These are phyloP conservation scores for Vicia sativa DNA, from an alignment of 306 rosid genomes.

Conservation along the genomic window DNA sequence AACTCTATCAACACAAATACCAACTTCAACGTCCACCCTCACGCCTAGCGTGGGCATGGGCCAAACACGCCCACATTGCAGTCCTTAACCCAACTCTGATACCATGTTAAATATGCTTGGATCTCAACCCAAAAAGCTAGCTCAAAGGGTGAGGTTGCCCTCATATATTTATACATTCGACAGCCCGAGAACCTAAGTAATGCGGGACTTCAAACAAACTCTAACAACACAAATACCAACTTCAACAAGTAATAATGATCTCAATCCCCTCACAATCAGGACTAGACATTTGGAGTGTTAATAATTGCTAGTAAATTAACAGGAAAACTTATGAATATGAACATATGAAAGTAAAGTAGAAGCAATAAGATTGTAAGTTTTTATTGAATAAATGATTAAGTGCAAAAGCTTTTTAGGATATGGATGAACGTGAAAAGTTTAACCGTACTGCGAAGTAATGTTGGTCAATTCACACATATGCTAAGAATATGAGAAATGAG, in stretches of 20 bases:
- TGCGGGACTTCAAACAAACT: too few relatives aligned
- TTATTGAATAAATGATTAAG: neutral
- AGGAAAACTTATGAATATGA: conserved; percentile 8
- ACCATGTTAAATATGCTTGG: too few relatives aligned
- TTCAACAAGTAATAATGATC: neutral
- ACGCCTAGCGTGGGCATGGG: too few relatives aligned
- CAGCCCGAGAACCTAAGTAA: too few relatives aligned
- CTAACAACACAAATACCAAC: too few relatives aligned
- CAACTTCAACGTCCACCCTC: too few relatives aligned
- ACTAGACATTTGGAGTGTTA: neutral
- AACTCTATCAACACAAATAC: too few relatives aligned
- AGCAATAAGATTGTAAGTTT: neutral
- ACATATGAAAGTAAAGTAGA: conserved; percentile 12
- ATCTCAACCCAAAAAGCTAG: too few relatives aligned
- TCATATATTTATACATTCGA: too few relatives aligned
- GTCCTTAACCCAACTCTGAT: too few relatives aligned
- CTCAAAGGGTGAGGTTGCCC: too few relatives aligned
- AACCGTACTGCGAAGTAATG: conserved; percentile 4
- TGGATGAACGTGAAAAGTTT: conserved; percentile 29
- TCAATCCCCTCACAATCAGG: neutral
- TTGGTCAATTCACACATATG: conserved; percentile 2
- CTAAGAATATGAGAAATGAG: conserved; percentile 25
- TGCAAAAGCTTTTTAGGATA: conserved; percentile 16
- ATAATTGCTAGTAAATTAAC: neutral
- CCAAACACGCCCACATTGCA: too few relatives aligned